Percentiles rank a stretch among this genome's conserved stretches.
These are phyloP conservation scores for Lithohypha guttulata DNA, from an alignment of 2,329 filamentous ascomycete species.

Conservation along the genomic window DNA sequence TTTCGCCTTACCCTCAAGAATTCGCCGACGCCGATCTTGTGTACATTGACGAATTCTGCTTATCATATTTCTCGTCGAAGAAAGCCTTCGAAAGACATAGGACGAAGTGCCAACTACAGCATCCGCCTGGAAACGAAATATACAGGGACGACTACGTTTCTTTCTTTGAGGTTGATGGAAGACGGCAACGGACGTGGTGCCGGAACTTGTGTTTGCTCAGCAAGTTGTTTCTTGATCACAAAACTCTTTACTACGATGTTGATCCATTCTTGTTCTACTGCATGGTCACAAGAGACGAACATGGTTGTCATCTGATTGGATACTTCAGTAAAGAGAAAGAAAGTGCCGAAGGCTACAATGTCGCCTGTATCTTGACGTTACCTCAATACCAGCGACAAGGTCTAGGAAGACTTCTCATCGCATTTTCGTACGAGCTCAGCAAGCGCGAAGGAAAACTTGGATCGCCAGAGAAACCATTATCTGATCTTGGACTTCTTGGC, in stretches of 20 bases:
- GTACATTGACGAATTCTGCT: slow-evolving; percentile 94
- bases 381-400: slow-evolving; percentile 95
- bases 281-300: slow-evolving; percentile 84
- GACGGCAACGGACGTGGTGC: slow-evolving; percentile 96
- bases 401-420: slow-evolving; percentile 84
- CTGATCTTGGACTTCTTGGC: slow-evolving; percentile 81
- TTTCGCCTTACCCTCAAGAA: slow-evolving; percentile 85
- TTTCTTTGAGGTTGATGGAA: slow-evolving; percentile 94
- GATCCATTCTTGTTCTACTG: slow-evolving; percentile 89
- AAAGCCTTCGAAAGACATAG: slow-evolving; percentile 79
- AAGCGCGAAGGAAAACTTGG: slow-evolving; percentile 92
- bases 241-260: slow-evolving; percentile 76
- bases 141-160: slow-evolving; percentile 85
- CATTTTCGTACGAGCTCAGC: slow-evolving; percentile 93
- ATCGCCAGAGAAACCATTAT: slow-evolving; percentile 91
- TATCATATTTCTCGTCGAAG: slow-evolving; percentile 76
- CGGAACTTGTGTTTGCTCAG: slow-evolving; percentile 93
- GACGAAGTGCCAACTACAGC: slow-evolving; percentile 76
- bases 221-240: slow-evolving; percentile 96
- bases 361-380: slow-evolving; percentile 92
- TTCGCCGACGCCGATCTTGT: slow-evolving; percentile 84
- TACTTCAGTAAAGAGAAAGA: slow-evolving; percentile 99
- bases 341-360: slow-evolving; percentile 90
- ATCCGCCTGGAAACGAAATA: slow-evolving; percentile 95
- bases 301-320: slow-evolving; percentile 95